Conservation (phyloP, 176 grass and related monocot species). For the Phragmites australis region DNA sequence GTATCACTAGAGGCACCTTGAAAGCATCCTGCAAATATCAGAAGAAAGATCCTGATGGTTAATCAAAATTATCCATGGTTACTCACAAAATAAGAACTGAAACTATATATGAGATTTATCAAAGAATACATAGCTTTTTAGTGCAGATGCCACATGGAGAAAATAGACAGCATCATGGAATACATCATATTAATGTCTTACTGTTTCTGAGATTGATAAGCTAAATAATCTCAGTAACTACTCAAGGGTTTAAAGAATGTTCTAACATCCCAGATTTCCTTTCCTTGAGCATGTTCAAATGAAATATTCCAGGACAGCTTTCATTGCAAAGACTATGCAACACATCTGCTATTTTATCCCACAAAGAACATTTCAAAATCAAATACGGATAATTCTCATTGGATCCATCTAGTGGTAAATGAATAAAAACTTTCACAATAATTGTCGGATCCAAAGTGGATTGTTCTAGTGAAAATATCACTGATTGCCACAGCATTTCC, state of each 20-base stretch:
- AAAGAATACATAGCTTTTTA: neutral
- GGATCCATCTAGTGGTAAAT: neutral
- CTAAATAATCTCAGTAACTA: neutral
- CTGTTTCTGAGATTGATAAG: neutral
- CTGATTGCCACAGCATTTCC: neutral
- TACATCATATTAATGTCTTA: neutral
- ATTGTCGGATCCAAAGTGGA: neutral
- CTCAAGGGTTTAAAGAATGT: neutral
- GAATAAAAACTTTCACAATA: neutral
- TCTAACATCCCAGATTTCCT: neutral
- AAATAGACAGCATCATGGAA: neutral
- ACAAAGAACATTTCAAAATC: neutral
- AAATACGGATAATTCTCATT: neutral
- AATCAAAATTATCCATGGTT: neutral
- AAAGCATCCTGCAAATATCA: conserved; percentile 97
- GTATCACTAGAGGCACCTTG: conserved; percentile 94
- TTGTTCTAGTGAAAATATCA: neutral
- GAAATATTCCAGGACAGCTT: neutral
- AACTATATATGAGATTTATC: neutral
- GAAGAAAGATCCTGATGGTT: conserved; percentile 19
- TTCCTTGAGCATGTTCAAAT: neutral
- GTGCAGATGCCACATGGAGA: neutral
- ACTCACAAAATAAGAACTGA: neutral
- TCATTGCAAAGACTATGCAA: neutral
- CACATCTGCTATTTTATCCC: neutral